Conservation (phyloP, 257 asterid genomes). For the Solanum piurae region DNA sequence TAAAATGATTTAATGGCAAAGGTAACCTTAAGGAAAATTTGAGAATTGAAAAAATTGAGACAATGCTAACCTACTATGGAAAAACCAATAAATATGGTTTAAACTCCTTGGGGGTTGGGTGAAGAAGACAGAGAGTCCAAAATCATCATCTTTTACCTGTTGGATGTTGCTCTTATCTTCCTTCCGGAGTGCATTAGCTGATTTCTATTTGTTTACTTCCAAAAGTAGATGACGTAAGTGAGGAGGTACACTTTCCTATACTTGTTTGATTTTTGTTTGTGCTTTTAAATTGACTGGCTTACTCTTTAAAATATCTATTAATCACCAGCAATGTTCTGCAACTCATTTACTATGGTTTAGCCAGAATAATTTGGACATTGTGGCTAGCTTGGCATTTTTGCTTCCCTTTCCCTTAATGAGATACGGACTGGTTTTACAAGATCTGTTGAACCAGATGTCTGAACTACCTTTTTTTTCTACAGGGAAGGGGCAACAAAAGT, state of each 20-base stretch:
- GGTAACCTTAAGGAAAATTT: neutral
- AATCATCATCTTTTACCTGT: neutral
- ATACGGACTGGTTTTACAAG: neutral
- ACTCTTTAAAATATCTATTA: neutral
- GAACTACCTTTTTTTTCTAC: neutral
- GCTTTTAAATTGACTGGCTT: neutral
- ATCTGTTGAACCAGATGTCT: neutral
- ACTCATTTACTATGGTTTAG: neutral
- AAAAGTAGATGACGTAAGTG: neutral
- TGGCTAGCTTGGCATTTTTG: neutral
- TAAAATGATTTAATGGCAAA: neutral
- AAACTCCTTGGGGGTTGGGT: neutral
- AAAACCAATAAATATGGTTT: neutral
- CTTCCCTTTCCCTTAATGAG: neutral
- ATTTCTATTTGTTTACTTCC: neutral
- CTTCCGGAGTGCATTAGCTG: neutral
- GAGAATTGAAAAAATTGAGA: neutral
- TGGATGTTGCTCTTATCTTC: neutral
- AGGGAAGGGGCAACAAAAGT: constrained; percentile 97
- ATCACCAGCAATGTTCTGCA: neutral
- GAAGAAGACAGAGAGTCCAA: neutral
- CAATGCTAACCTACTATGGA: neutral
- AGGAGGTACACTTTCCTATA: neutral
- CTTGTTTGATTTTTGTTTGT: neutral
- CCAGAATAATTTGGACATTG: neutral